Evolutionary conservation across 345 rosid genomes (phyloP).

Genomic region (Capsella bursapastoris): DNA sequence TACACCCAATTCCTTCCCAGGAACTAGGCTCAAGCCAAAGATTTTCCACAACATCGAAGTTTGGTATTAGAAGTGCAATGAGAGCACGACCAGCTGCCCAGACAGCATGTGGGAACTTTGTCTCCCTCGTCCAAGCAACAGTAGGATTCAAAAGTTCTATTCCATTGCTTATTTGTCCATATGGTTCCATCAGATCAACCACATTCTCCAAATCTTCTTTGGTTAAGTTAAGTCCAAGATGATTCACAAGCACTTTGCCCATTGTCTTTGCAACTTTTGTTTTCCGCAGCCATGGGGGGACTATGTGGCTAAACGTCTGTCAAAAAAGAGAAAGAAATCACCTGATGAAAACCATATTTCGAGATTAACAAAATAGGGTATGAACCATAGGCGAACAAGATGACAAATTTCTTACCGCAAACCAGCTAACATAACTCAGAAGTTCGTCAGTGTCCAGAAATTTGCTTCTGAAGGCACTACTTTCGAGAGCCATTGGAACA

Average conservation of each 20-base stretch:
- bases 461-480: slow-evolving; percentile 93
- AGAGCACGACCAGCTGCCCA: slow-evolving; percentile 99
- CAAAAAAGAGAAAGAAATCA: slow-evolving; percentile 30
- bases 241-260: slow-evolving; percentile 83
- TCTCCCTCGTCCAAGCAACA: slow-evolving; percentile 86
- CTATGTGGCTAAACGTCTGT: slow-evolving; percentile 71
- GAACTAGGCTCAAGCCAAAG: slow-evolving; percentile 93
- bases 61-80: slow-evolving; percentile 76
- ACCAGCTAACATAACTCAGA: slow-evolving; percentile 85
- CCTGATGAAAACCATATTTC: slow-evolving; percentile 13
- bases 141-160: slow-evolving; percentile 86
- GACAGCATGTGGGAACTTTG: slow-evolving; percentile 89
- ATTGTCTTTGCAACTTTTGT: slow-evolving; percentile 58
- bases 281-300: slow-evolving; percentile 75
- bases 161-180: slow-evolving; percentile 94
- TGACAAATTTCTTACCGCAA: slow-evolving; percentile 70
- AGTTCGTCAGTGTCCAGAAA: slow-evolving; percentile 91
- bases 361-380: slow-evolving; percentile 16
- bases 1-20: slow-evolving; percentile 98
- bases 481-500: slow-evolving; percentile 91
- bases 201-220: slow-evolving; percentile 85
- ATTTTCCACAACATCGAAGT: slow-evolving; percentile 80
- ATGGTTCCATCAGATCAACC: slow-evolving; percentile 97
- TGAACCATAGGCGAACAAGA: slow-evolving; percentile 20
- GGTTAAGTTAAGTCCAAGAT: slow-evolving; percentile 81